phyloP scores from a whole-genome alignment of 2,329 filamentous ascomycete species.

The Fusarium sp. region DNA sequence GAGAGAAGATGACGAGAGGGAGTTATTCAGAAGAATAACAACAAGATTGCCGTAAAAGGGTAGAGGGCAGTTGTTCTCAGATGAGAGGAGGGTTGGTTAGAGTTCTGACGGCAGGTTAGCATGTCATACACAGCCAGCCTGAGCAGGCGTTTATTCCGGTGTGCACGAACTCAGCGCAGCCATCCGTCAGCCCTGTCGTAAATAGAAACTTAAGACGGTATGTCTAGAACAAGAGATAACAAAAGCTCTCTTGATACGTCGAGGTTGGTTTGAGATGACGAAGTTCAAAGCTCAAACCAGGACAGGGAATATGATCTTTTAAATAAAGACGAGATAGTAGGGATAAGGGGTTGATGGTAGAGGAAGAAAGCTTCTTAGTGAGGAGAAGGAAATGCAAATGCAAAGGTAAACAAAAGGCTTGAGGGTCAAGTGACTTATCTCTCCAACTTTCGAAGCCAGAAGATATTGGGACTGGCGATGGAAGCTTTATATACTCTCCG shows the following conservation, averaged over 20 bases:
- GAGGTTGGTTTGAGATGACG: constrained; percentile 28
- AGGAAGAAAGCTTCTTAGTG: constrained; percentile 30
- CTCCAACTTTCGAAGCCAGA: constrained; percentile 35
- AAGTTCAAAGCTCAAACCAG: constrained; percentile 34
- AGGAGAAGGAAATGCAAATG: constrained; percentile 22
- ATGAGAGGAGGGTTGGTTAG: constrained; percentile 39
- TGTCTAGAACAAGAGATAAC: constrained; percentile 46
- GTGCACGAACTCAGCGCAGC: constrained; percentile 49
- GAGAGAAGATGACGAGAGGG: constrained; percentile 1
- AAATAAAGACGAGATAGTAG: constrained; percentile 18
- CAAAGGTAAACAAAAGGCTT: constrained; percentile 17
- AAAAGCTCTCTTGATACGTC: constrained; percentile 46
- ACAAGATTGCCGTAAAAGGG: constrained; percentile 3
- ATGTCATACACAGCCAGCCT: constrained; percentile 39
- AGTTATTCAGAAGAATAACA: constrained; percentile 29
- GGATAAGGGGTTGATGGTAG: constrained; percentile 17
- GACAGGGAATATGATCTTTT: constrained; percentile 12
- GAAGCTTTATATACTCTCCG: constrained; percentile 48
- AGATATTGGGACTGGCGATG: constrained; percentile 41
- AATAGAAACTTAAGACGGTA: constrained; percentile 47
- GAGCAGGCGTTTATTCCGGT: constrained; percentile 25
- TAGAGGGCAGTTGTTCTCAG: constrained; percentile 33
- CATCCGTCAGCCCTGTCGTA: constrained; percentile 49
- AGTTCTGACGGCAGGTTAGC: constrained; percentile 46
- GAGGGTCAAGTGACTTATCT: constrained; percentile 43